These are phyloP conservation scores for Quercus gilva DNA, from an alignment of 306 rosid species.

Conservation along the genomic window DNA sequence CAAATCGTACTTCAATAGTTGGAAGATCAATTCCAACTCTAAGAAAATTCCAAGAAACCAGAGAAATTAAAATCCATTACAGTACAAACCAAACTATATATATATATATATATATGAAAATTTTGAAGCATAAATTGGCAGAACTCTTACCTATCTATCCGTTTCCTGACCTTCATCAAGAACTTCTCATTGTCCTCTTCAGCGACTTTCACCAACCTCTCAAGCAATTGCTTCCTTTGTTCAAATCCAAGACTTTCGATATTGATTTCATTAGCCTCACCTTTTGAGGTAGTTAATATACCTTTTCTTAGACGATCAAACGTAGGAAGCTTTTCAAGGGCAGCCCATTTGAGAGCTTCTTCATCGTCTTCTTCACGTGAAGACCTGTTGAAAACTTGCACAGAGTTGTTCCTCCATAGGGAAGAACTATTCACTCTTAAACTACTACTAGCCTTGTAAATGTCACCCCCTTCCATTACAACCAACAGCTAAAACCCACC, in stretches of 20 bases:
- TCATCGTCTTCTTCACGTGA: conserved; percentile 45
- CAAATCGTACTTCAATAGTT: conserved; percentile 54
- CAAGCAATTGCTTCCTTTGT: conserved; percentile 34
- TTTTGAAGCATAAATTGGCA: neutral
- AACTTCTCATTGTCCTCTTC: conserved; percentile 48
- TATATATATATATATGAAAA: neutral
- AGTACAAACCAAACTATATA: neutral
- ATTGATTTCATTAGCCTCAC: conserved; percentile 46
- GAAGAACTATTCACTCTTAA: conserved; percentile 25
- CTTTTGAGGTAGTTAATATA: conserved; percentile 41
- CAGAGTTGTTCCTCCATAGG: conserved; percentile 39
- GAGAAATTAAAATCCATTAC: neutral
- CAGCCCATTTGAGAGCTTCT: conserved; percentile 68
- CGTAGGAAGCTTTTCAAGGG: conserved; percentile 67
- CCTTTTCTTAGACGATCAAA: conserved; percentile 69
- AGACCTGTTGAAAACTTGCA: conserved; percentile 47
- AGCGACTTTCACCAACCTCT: conserved; percentile 32
- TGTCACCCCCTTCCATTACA: conserved; percentile 43
- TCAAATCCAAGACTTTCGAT: conserved; percentile 42
- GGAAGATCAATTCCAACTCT: conserved; percentile 67
- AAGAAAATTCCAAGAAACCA: neutral
- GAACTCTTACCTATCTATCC: conserved; percentile 52
- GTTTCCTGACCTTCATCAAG: conserved; percentile 50
- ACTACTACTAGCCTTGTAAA: conserved; percentile 35
- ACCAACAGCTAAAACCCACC: neutral